Conservation (phyloP, 176 grass and related monocot species). For the Bonia amplexicaulis region DNA sequence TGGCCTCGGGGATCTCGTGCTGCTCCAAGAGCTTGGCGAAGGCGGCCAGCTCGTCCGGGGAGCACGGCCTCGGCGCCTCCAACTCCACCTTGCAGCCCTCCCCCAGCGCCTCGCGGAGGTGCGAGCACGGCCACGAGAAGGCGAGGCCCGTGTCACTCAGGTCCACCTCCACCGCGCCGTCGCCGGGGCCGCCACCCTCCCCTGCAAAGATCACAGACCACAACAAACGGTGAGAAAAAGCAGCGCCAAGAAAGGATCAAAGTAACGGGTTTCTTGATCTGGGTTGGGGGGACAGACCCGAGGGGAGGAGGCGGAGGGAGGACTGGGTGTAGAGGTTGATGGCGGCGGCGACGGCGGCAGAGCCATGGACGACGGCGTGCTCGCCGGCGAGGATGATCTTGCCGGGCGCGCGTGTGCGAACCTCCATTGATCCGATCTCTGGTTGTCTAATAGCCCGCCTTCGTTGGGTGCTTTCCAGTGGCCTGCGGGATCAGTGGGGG, state of each 20-base stretch:
- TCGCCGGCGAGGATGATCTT: conserved; percentile 90
- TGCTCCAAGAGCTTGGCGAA: conserved; percentile 40
- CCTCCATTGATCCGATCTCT: conserved; percentile 36
- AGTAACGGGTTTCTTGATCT: neutral
- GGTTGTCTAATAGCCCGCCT: neutral
- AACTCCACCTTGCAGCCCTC: neutral
- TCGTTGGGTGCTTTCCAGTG: neutral
- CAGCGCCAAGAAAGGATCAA: neutral
- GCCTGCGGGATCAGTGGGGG: too few relatives aligned
- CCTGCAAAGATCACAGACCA: neutral
- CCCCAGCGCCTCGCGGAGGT: conserved; percentile 36
- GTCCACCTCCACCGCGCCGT: conserved; percentile 48
- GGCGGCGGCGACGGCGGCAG: conserved; percentile 64
- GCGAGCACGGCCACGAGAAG: conserved; percentile 64
- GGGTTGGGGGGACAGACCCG: conserved; percentile 8
- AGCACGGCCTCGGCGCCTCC: conserved; percentile 27
- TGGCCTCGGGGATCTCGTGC: conserved; percentile 54
- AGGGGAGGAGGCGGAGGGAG: conserved; percentile 16
- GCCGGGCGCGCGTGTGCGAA: conserved; percentile 64
- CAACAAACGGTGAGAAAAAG: neutral
- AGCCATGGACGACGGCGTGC: conserved; percentile 91
- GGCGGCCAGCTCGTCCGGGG: conserved; percentile 23
- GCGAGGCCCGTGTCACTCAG: conserved; percentile 49
- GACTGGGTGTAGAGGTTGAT: conserved; percentile 66
- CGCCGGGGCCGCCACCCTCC: neutral